These are phyloP conservation scores for Curvularia sp. DNA, from an alignment of 2,329 filamentous ascomycete genomes.

Conservation along the genomic window DNA sequence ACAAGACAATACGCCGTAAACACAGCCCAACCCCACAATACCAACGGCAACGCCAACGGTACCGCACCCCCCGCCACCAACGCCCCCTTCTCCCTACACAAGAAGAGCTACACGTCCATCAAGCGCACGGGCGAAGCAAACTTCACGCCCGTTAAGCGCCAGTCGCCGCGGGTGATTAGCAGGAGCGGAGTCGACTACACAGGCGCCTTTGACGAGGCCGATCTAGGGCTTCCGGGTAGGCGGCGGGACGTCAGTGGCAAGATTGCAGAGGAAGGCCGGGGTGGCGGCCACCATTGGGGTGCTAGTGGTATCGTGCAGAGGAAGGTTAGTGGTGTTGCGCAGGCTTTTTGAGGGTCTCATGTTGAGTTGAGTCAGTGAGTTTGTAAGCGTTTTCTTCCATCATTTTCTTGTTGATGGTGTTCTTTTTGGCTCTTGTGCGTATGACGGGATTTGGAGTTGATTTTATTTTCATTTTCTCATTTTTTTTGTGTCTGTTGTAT, in stretches of 20 bases:
- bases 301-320: constrained; percentile 46
- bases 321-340: constrained; percentile 52
- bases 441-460: no score
- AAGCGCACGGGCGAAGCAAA: constrained; percentile 43
- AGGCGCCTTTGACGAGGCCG: constrained; percentile 46
- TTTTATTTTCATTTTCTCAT: no score
- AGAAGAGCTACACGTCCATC: constrained; percentile 44
- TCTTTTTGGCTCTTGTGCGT: no score
- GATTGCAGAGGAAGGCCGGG: constrained; percentile 73
- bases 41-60: constrained; percentile 18
- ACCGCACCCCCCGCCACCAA: background rate
- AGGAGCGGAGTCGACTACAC: constrained; percentile 57
- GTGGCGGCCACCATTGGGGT: constrained; percentile 40
- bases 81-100: constrained; percentile 41
- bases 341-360: constrained; percentile 3
- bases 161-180: constrained; percentile 56
- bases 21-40: constrained; percentile 35
- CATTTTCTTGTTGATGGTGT: no score
- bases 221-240: constrained; percentile 33
- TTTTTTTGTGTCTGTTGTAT: background rate
- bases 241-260: constrained; percentile 72
- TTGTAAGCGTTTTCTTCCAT: background rate
- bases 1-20: constrained; percentile 42
- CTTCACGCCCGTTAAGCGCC: constrained; percentile 37
- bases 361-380: background rate